phyloP scores from a whole-genome alignment of 176 grass and related monocot species.

The Pharus latifolius region DNA sequence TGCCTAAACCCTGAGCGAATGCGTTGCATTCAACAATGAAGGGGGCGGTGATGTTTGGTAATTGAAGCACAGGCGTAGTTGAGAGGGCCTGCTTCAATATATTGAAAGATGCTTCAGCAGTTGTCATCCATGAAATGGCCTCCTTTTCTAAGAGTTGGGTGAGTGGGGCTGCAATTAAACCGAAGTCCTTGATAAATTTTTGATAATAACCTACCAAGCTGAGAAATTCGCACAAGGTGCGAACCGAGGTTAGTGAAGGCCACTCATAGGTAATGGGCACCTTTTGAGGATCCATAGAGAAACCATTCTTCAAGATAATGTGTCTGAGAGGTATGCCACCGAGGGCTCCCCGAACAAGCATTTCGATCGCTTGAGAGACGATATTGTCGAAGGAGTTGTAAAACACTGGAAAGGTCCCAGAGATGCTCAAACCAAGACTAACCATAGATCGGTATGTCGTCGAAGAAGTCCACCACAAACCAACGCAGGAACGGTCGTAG shows the following conservation, averaged over 20 bases:
- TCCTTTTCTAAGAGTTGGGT: neutral
- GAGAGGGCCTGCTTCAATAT: neutral
- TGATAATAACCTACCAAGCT: neutral
- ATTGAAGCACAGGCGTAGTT: neutral
- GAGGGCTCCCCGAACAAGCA: too few species aligned
- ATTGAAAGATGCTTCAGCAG: rapidly evolving
- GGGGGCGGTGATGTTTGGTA: neutral
- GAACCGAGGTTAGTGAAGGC: neutral
- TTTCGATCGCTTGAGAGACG: too few species aligned
- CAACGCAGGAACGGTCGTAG: too few species aligned
- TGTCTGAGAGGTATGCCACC: too few species aligned
- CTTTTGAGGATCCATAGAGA: too few species aligned
- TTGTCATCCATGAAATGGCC: rapidly evolving
- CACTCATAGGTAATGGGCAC: too few species aligned
- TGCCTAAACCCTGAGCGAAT: neutral
- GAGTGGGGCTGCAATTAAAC: neutral
- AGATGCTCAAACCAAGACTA: too few species aligned
- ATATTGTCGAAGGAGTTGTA: too few species aligned
- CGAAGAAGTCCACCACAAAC: too few species aligned
- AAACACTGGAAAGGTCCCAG: too few species aligned
- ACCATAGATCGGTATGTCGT: too few species aligned
- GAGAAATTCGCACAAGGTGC: neutral
- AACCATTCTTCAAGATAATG: too few species aligned
- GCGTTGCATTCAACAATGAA: neutral
- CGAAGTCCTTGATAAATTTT: neutral